These are phyloP conservation scores for Coemansia sp. DNA, from an alignment of 192 early-diverging fungal species.

Conservation along the genomic window DNA sequence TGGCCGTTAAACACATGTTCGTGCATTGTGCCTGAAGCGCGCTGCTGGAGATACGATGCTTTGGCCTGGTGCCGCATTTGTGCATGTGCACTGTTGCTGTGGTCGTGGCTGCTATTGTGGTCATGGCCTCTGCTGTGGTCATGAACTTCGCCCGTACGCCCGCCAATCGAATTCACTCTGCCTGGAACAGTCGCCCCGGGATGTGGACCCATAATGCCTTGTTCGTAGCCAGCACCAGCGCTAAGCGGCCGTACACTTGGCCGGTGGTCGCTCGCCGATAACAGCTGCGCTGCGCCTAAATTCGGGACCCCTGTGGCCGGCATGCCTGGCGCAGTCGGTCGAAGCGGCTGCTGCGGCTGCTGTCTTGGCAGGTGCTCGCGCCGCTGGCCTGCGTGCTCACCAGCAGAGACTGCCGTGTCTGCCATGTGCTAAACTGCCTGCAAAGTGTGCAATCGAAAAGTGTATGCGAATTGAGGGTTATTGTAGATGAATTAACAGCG, in stretches of 20 bases:
- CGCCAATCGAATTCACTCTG: slow-evolving; percentile 21
- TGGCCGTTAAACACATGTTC: slow-evolving; percentile 35
- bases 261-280: background rate
- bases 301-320: background rate
- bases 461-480: background rate
- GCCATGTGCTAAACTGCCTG: slow-evolving; percentile 18
- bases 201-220: slow-evolving; percentile 32
- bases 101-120: slow-evolving; percentile 11
- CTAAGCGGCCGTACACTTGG: slow-evolving; percentile 3
- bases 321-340: slow-evolving; percentile 10
- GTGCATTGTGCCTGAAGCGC: slow-evolving; percentile 21
- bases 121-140: slow-evolving; percentile 13
- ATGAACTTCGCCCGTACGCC: slow-evolving; percentile 10
- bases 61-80: slow-evolving; percentile 20
- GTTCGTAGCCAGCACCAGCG: slow-evolving; percentile 8
- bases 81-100: slow-evolving; percentile 7
- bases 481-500: background rate
- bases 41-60: slow-evolving; percentile 33
- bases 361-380: slow-evolving; percentile 48
- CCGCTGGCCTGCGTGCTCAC: slow-evolving; percentile 28
- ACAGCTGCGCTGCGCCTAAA: background rate
- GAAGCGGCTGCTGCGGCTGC: slow-evolving; percentile 52
- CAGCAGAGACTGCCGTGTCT: slow-evolving; percentile 36
- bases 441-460: background rate
- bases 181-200: slow-evolving; percentile 18